Evolutionary conservation across 176 grass and related monocot genomes (phyloP), one percentile per base, ranked within the genome.

Genomic region (Oryza punctata): DNA sequence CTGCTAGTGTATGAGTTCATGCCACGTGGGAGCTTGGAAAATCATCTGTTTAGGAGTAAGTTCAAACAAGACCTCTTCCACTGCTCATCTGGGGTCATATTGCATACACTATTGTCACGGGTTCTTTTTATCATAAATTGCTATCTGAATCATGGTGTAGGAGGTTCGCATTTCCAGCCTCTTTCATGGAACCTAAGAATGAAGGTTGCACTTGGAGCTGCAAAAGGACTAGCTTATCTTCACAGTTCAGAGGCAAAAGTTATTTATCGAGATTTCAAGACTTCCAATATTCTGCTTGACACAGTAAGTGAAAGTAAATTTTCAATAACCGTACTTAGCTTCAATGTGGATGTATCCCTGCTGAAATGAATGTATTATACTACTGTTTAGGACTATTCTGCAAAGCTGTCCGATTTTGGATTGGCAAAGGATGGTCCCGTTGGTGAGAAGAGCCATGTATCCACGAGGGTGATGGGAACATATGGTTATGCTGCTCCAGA

Each of bases 241-340:
- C 95, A 97, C 54, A 92, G 92, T 72, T 82, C 84, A 2, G 85
- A 94, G 72, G 88, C 92, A 69, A 91, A 94, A 89, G 90, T 97
- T 73, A 97, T 97, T 85, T 97, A 94, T 77, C 89, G 95, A 78
- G 95, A 97, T 88, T 97, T 97, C 78, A 97, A 97, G 78, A 89
- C 90, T 63, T 94, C 95, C 57, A 94, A 97, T 76, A 88, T 97
- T 77, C 95, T 97, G 50, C 95, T 97, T 72, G 95, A 97, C 59
- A 80, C 92, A 52, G 95, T 97, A 88, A 74, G 90, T 86, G 70
- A 41, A 57, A 67, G 15, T 29, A 71, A 82, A 49, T 73, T 6
- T 21, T 75, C 29, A 12, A 47, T 90, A 10, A 63, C 35, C 52
- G 1, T n/a, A 35, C 30, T 72, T 78, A 35, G 24, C 15, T 7